Conservation (phyloP, 768 basidiomycete genomes). For the Mycena galericulata region DNA sequence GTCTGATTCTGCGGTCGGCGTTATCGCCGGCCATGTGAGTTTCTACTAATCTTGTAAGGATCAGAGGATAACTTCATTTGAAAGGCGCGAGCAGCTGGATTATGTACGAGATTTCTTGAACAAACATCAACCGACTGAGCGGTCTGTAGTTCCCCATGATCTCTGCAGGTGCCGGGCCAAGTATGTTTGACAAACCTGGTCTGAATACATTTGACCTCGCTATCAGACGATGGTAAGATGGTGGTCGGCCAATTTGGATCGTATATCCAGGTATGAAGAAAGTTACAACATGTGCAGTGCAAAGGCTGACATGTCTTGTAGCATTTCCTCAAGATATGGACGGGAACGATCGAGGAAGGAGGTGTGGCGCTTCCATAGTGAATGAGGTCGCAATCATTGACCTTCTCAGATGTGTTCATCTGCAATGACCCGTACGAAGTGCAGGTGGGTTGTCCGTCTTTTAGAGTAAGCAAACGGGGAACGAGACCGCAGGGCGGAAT, state of each 20-base stretch:
- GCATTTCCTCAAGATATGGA: slow-evolving; percentile 44
- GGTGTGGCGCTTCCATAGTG: too few relatives aligned
- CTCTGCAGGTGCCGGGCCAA: slow-evolving; percentile 42
- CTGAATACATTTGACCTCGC: background rate
- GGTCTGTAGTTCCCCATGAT: slow-evolving; percentile 44
- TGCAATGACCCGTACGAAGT: slow-evolving; percentile 47
- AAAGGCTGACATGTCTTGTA: background rate
- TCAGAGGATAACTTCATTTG: background rate
- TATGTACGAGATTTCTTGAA: slow-evolving; percentile 21
- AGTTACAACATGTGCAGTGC: background rate
- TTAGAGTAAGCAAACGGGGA: background rate
- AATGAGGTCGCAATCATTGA: too few relatives aligned
- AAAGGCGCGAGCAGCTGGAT: slow-evolving; percentile 41
- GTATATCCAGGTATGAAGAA: slow-evolving; percentile 42
- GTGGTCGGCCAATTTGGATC: slow-evolving; percentile 46
- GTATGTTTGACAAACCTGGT: slow-evolving; percentile 1
- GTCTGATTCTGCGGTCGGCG: slow-evolving; percentile 41
- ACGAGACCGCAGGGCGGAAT: slow-evolving; percentile 36
- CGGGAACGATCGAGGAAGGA: slow-evolving; percentile 45
- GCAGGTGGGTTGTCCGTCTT: slow-evolving; percentile 2
- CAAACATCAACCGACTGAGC: slow-evolving; percentile 23
- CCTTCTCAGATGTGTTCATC: slow-evolving; percentile 32
- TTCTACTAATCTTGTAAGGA: background rate
- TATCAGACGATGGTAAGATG: slow-evolving; percentile 42
- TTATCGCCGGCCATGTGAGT: slow-evolving; percentile 42